Percentiles rank a stretch among this genome's conserved stretches.
These are phyloP conservation scores for Blastocystis sp. DNA, from an alignment of 352 stramenopile species.

Conservation along the genomic window DNA sequence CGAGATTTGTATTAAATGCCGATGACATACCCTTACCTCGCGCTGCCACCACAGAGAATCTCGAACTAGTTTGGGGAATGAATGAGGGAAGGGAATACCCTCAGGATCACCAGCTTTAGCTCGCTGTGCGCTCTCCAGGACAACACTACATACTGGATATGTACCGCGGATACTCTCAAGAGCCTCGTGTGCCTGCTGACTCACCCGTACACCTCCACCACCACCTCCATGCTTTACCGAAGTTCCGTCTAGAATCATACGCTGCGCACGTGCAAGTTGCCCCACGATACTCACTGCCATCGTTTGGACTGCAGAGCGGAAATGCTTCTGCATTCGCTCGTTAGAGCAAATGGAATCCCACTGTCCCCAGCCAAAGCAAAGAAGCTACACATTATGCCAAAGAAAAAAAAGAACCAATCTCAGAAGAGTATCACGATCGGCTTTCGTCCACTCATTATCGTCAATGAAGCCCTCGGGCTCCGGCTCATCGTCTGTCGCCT, in stretches of 20 bases:
- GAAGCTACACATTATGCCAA: conserved; percentile 67
- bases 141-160: background rate
- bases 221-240: background rate
- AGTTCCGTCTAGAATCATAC: conserved; percentile 15
- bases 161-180: background rate
- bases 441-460: conserved; percentile 61
- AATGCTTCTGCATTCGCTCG: conserved; percentile 68
- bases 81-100: background rate
- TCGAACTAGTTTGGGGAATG: background rate
- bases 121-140: background rate
- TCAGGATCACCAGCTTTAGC: background rate
- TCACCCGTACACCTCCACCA: background rate
- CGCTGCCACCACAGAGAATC: conserved; percentile 16
- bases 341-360: conserved; percentile 72
- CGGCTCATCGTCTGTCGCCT: conserved; percentile 66
- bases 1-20: background rate
- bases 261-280: background rate
- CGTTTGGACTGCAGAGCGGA: conserved; percentile 66
- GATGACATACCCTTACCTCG: conserved; percentile 29
- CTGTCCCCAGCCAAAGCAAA: conserved; percentile 74
- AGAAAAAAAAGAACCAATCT: conserved; percentile 14
- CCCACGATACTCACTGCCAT: conserved; percentile 65
- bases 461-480: conserved; percentile 65
- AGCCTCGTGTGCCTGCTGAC: conserved; percentile 3
- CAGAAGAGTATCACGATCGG: conserved; percentile 13